phyloP scores from a whole-genome alignment of 345 rosid genomes.

The Heritiera littoralis region DNA sequence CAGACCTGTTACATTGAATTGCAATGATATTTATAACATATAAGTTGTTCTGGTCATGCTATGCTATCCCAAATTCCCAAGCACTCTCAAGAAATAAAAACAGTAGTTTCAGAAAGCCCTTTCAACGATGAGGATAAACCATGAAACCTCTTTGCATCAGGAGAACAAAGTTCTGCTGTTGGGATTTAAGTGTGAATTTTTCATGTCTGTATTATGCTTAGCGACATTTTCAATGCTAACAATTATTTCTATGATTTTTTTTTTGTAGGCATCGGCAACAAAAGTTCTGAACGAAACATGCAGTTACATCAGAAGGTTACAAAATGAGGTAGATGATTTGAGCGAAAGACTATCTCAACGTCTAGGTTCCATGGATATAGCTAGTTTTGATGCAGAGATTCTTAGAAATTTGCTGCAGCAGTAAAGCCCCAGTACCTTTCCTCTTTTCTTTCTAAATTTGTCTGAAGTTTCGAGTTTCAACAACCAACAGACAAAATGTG shows the following conservation, averaged over 20 bases:
- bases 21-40: neutral
- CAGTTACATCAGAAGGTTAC: slow-evolving; percentile 50
- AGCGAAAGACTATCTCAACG: slow-evolving; percentile 52
- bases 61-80: neutral
- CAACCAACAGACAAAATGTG: slow-evolving; percentile 4
- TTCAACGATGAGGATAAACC: neutral
- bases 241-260: neutral
- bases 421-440: neutral
- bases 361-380: slow-evolving; percentile 40
- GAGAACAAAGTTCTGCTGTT: neutral
- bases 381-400: slow-evolving; percentile 27
- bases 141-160: neutral
- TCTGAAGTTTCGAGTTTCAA: slow-evolving; percentile 1
- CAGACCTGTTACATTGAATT: neutral
- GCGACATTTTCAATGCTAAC: neutral
- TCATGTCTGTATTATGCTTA: neutral
- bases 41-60: neutral
- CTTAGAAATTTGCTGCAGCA: slow-evolving; percentile 28
- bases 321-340: slow-evolving; percentile 53
- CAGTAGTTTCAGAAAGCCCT: neutral
- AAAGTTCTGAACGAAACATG: slow-evolving; percentile 50
- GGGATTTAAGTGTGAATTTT: neutral
- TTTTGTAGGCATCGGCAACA: slow-evolving; percentile 44
- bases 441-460: neutral
- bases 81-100: neutral